A percentile compares a stretch with the other conserved stretches of the same genome.
phyloP scores from a whole-genome alignment of 2,329 filamentous ascomycete genomes.

The Botrytis hyacinthi region DNA sequence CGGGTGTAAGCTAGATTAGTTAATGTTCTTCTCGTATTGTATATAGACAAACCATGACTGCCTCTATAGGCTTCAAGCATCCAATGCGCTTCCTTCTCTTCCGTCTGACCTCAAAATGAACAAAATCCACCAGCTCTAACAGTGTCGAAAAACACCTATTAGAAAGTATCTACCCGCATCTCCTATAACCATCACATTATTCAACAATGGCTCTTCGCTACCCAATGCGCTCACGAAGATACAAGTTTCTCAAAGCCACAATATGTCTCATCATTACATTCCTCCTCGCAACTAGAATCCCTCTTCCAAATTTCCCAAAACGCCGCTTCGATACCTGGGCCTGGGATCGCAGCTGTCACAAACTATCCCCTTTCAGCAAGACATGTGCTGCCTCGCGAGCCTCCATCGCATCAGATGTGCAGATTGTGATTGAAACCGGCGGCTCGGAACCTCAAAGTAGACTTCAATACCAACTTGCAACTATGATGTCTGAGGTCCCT shows the following conservation, averaged over 20 bases:
- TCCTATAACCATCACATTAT: not conserved
- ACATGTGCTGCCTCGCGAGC: not conserved
- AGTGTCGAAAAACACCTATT: not conserved
- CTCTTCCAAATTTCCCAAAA: not conserved
- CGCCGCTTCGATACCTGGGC: not conserved
- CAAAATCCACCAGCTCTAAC: not conserved
- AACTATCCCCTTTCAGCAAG: not conserved
- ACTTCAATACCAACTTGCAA: not conserved
- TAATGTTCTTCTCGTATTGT: not conserved
- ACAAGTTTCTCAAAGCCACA: not conserved
- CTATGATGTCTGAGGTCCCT: not conserved
- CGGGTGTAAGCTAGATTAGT: not conserved
- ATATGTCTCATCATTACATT: not conserved
- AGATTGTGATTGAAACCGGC: not conserved
- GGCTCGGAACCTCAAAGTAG: not conserved
- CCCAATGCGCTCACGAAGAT: not conserved
- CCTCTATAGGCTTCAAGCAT: not conserved
- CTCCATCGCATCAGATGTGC: not conserved
- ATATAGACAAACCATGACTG: not conserved
- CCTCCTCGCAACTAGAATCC: not conserved
- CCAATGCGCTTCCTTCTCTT: not conserved
- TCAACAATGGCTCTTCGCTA: not conserved
- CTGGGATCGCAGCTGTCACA: not conserved
- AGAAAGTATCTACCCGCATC: not conserved
- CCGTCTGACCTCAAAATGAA: not conserved